Percentiles rank a stretch among this genome's conserved stretches.
phyloP scores from a whole-genome alignment of 2,329 filamentous ascomycete genomes.

The Metarhizium robertsii region DNA sequence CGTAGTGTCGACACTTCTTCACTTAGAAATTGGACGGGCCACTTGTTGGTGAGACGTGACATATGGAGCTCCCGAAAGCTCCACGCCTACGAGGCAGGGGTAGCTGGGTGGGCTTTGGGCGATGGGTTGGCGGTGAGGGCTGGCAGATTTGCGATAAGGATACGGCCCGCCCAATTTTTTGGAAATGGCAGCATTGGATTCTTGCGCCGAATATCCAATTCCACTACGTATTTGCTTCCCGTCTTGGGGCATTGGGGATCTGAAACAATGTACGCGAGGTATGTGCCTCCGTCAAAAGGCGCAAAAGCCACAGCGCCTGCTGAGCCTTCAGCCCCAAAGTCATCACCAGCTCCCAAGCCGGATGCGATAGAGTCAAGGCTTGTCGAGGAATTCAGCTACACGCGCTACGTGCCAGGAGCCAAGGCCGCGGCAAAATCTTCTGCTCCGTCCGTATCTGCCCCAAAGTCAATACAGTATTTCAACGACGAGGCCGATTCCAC shows the following conservation, averaged over 20 bases:
- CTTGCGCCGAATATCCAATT: background rate
- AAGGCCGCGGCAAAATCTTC: constrained; percentile 10
- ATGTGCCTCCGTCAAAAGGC: constrained; percentile 26
- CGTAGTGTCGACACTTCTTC: no score
- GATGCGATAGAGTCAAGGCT: constrained; percentile 2
- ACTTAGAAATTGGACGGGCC: no score
- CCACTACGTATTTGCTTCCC: background rate
- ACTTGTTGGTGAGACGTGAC: background rate
- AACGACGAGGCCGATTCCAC: constrained; percentile 18
- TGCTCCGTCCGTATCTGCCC: constrained; percentile 1
- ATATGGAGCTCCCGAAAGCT: background rate
- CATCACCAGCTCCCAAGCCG: constrained; percentile 1
- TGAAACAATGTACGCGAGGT: constrained; percentile 31
- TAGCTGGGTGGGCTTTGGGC: background rate
- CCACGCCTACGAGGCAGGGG: background rate
- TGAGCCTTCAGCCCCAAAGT: constrained; percentile 3
- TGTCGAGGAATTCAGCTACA: constrained; percentile 22
- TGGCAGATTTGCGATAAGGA: constrained; percentile 30
- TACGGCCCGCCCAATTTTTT: constrained; percentile 24
- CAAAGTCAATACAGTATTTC: constrained; percentile 15
- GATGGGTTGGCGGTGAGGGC: background rate
- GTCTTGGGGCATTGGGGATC: constrained; percentile 9
- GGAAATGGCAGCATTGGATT: constrained; percentile 4
- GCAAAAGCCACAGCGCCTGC: constrained; percentile 8
- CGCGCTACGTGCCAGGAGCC: constrained; percentile 31